Base-by-base conservation (phyloP, 2,329 filamentous ascomycete genomes). In the Ambrosiella beaveri region DNA sequence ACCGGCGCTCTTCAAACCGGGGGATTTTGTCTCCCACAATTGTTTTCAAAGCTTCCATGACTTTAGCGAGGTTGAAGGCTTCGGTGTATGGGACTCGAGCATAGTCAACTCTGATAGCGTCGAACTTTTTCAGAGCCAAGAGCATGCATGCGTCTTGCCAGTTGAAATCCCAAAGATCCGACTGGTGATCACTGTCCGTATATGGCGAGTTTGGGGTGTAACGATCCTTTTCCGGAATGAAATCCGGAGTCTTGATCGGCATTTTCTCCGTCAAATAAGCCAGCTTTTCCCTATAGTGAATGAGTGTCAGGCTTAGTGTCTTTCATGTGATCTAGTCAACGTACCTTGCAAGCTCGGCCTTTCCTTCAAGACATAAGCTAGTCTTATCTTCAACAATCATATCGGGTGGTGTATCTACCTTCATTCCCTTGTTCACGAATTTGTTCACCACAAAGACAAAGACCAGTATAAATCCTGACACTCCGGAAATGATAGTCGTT, bases 201-300 rank as follows among this genome's bases (percentile, higher is more conserved):
- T 95, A 95, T 0, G 88, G 88, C 0, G 89, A 95, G 62, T 82
- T 77, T 45, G 85, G 73, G 50, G 93, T 71, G 64, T 68, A 71
- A 61, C 68, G 64, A 36, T 60, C 56, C 41, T 56, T 50, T 17
- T 55, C 45, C n/a, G 38, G 17, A 15, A 59, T 39, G 35, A 59
- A 45, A 45, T 59, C 54, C 17, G 41, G 58, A 15, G 58, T 54
- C 4, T 38, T 44, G 17, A 55, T 55, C 13, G 53, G 53, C 8
- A 27, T n/a, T 8, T 12, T 11, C 37, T 13, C 39, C 19, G 35
- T 19, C n/a, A 50, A 50, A 15, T 17, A 27, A 37, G 45, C 36
- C 9, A 47, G 44, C 1, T 47, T 17, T 13, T 13, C 19, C 7
- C 44, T 47, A 47, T 15, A 38, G 39, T 15, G 9, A 44, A 47